Evolutionary conservation across 83 land plant genomes (phyloP), one percentile per base, ranked within the genome.

Genomic region (Larix sibirica): DNA sequence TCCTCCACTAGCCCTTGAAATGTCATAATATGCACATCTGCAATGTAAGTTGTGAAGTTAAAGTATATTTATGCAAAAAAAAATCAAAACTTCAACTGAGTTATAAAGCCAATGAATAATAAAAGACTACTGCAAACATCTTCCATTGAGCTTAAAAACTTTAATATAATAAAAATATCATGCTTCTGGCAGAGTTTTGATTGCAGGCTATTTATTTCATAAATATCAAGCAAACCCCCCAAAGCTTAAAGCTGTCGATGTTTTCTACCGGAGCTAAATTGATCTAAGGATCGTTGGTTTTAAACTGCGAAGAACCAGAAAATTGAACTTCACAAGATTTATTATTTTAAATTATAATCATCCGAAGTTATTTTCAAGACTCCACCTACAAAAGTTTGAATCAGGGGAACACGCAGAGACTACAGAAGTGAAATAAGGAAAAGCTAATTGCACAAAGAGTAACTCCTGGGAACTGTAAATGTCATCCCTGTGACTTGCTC

Each of bases 401-500:
- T 8, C 79, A 77, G 14, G 76, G 10, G 47, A 77, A 40, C 79
- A 10, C 4, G 38, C 23, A 38, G 47, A 3, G 79, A 60, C 21
- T 54, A 38, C 44, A 50, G 56, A 50, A 50, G 10, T 9, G 56
- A 50, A 50, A 50, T 50, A 50, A 50, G 56, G 68, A 65, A n/a
- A 36, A 66, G 81, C 13, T 9, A 54, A 71, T 68, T 4, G 13
- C 10, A 59, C 47, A 81, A 1, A 33, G 21, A 33, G 20, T 54
- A 18, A 70, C 87, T 85, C 54, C 98, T 90, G 59, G 99, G 97
- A 44, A 89, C 86, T 9, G 99, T 96, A 87, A 97, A 97, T 50
- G 99, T 87, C 33, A 96, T 90, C 63, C 99, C 99, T 79, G 99
- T 96, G 85, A 97, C 84, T 84, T 97, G 99, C 84, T 97, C 99